Evolutionary conservation across 2,329 filamentous ascomycete genomes (phyloP), one percentile per base, ranked within the genome.

Genomic region (Cladorrhinum sp.): DNA sequence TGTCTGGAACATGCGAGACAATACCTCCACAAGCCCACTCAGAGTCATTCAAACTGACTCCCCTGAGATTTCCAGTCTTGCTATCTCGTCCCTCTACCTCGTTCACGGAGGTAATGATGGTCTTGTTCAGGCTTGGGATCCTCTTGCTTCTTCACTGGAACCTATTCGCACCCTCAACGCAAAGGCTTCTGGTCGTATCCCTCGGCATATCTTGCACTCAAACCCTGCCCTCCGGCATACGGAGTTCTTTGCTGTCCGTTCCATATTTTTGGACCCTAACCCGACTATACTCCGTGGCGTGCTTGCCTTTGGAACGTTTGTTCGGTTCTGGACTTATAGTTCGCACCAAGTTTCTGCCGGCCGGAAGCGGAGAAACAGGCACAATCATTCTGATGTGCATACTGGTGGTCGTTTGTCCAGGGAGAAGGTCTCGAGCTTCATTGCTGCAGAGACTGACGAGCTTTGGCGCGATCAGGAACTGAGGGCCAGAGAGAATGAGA

Each of bases 51-150:
- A 93, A 68, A 98, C 95, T 0, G 92, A 96, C 50, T 98, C 93
- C 0, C 92, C 93, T 0, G 85, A 92, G 70, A 87, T 98, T 18
- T 91, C 92, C 0, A 91, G 87, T 62, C 75, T 99, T 16, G 95
- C 89, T 5, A 74, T 96, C 51, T 92, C 92, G 1, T 90, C 92
- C 1, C 79, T 99, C 16, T 96, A 96, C 71, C 77, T 99, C 16
- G 90, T 98, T 6, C 91, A 96, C 72, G 95, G 95, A 54, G 95
- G 95, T 24, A 96, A 90, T 66, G 95, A 99, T 75, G 93, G 95
- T 0, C 83, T 98, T 2, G 93, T 96, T 3, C 95, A 98, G 73
- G 91, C 92, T 5, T 99, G 95, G 95, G 95, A 99, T 76, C 91
- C 90, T n/a, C 79, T 99, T 51, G 91, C 88, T 1, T 98, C 93